Conservation (phyloP, 768 basidiomycete species). For the Hydnomerulius pinastri region DNA sequence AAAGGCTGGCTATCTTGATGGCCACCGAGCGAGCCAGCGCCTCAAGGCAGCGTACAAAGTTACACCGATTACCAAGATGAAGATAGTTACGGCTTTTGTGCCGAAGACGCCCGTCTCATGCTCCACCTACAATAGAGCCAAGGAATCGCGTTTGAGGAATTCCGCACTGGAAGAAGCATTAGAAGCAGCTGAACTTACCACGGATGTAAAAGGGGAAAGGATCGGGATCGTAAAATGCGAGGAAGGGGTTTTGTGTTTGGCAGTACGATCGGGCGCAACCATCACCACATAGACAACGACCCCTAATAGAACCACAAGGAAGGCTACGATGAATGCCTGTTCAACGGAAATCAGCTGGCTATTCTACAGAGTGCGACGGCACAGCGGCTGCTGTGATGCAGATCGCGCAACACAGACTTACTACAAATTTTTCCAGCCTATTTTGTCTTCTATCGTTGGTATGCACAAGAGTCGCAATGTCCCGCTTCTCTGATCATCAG, state of each 20-base stretch:
- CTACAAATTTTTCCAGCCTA: slow-evolving; percentile 54
- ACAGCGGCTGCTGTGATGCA: no score
- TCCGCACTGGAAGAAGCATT: not conserved
- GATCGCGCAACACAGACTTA: slow-evolving; percentile 30
- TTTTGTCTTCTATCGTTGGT: slow-evolving; percentile 50
- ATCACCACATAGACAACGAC: slow-evolving; percentile 22
- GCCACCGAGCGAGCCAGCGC: slow-evolving; percentile 36
- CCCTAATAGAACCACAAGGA: slow-evolving; percentile 24
- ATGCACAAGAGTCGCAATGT: slow-evolving; percentile 38
- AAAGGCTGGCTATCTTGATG: not conserved
- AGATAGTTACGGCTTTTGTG: slow-evolving; percentile 44
- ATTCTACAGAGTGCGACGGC: not conserved
- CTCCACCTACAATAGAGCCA: slow-evolving; percentile 53
- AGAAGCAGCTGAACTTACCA: slow-evolving; percentile 47
- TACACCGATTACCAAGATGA: slow-evolving; percentile 41
- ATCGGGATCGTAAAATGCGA: slow-evolving; percentile 79
- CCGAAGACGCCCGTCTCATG: slow-evolving; percentile 68
- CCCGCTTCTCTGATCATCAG: slow-evolving; percentile 40
- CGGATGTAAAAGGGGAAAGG: slow-evolving; percentile 76
- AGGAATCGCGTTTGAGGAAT: slow-evolving; percentile 2
- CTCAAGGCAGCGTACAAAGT: slow-evolving; percentile 46
- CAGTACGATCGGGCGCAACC: slow-evolving; percentile 14
- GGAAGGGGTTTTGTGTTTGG: slow-evolving; percentile 23
- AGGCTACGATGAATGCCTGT: slow-evolving; percentile 16
- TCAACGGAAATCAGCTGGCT: slow-evolving; percentile 12